These are phyloP conservation scores for Pestalotiopsis sp. DNA, from an alignment of 2,329 filamentous ascomycete genomes.

Conservation along the genomic window DNA sequence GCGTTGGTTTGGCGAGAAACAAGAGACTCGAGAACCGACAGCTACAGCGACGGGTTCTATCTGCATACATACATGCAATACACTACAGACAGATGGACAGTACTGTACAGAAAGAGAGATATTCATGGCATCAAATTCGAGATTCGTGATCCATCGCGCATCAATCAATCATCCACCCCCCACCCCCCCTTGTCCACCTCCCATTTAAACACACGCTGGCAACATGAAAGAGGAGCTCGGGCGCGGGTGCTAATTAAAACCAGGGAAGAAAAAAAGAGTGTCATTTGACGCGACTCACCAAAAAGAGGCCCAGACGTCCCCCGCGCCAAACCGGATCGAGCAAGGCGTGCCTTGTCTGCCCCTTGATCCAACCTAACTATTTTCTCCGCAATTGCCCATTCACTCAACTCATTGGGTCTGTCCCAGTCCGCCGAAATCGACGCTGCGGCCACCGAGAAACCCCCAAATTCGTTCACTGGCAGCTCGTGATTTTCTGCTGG, in stretches of 20 bases:
- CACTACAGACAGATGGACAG: not conserved
- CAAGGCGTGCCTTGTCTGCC: not conserved
- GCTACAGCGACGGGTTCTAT: not conserved
- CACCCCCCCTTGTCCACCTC: not conserved
- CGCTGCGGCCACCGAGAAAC: too few relatives aligned
- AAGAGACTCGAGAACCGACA: not conserved
- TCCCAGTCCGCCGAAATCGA: not conserved
- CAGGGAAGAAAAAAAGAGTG: not conserved
- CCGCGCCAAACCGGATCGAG: not conserved
- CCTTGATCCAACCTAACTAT: not conserved
- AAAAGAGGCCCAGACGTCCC: too few relatives aligned
- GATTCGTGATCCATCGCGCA: not conserved
- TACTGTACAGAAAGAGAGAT: not conserved
- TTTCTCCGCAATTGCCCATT: conserved; percentile 8
- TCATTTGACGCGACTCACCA: conserved; percentile 2
- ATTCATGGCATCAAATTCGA: not conserved
- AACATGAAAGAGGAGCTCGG: not conserved
- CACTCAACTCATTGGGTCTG: not conserved
- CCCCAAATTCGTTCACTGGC: too few relatives aligned
- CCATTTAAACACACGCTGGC: not conserved
- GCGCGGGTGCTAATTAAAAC: not conserved
- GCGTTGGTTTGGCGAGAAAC: not conserved
- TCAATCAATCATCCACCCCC: not conserved
- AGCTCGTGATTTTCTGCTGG: not conserved
- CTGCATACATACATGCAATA: too few relatives aligned